These are phyloP conservation scores for Eruca vesicaria DNA, from an alignment of 441 rosid genomes.

Conservation along the genomic window DNA sequence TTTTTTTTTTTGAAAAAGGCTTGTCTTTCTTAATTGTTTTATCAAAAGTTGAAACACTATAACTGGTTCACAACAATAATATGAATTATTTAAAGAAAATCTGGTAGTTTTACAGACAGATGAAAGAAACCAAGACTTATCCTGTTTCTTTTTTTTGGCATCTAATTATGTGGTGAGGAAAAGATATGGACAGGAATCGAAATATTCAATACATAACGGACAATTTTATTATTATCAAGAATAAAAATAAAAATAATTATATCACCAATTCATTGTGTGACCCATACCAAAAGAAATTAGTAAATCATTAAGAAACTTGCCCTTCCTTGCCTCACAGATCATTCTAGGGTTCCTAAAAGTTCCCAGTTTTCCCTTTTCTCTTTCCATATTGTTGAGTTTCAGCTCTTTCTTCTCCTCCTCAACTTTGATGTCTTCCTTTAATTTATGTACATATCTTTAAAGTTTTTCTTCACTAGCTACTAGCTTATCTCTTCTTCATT, in stretches of 20 bases:
- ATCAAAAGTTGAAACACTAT: constrained; percentile 6
- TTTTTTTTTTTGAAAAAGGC: too few species aligned
- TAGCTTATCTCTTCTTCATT: constrained; percentile 5
- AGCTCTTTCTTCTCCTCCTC: constrained; percentile 8
- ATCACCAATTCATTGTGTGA: constrained; percentile 24
- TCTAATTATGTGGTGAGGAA: constrained; percentile 24
- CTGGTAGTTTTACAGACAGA: neutral
- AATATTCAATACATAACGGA: neutral
- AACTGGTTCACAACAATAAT: constrained; percentile 9
- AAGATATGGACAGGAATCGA: constrained; percentile 15
- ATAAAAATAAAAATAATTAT: neutral
- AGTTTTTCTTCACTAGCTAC: neutral
- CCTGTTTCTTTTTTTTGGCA: constrained; percentile 10
- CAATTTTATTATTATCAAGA: neutral
- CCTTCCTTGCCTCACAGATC: constrained; percentile 28
- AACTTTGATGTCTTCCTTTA: neutral
- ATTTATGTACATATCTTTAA: neutral
- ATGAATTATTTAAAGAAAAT: neutral
- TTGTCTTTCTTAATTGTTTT: too few species aligned
- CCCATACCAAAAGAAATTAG: constrained; percentile 17
- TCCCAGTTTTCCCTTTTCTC: neutral
- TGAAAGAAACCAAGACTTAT: neutral
- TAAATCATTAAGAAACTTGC: constrained; percentile 8
- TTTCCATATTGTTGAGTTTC: constrained; percentile 5
- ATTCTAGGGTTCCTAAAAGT: constrained; percentile 40